Evolutionary conservation across 306 rosid species (phyloP).

Genomic region (Dryas octopetala): DNA sequence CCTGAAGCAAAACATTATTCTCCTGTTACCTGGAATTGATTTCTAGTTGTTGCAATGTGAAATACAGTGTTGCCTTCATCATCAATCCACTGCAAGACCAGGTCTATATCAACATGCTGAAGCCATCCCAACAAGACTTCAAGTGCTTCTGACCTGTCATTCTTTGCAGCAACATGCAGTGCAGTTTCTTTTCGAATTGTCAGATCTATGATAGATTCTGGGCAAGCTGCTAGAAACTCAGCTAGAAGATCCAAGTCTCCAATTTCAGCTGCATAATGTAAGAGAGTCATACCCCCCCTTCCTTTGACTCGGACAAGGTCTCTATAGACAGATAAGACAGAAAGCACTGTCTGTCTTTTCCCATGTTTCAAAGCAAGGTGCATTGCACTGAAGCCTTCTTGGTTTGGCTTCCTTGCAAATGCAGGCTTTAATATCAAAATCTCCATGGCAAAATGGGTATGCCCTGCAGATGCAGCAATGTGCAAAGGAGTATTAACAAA

Average conservation of each 20-base stretch:
- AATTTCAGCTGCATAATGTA: conserved; percentile 31
- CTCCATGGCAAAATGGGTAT: conserved; percentile 33
- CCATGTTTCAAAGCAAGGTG: conserved; percentile 37
- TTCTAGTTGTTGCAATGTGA: conserved; percentile 32
- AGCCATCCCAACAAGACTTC: conserved; percentile 35
- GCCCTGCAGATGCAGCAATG: conserved; percentile 29
- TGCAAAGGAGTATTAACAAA: conserved; percentile 46
- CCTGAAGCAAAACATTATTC: background rate
- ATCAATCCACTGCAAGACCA: conserved; percentile 29
- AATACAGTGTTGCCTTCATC: conserved; percentile 34
- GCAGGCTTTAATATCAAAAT: conserved; percentile 43
- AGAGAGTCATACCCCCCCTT: conserved; percentile 36
- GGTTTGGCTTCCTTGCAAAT: conserved; percentile 37
- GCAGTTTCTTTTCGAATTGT: conserved; percentile 38
- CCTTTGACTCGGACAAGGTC: conserved; percentile 42
- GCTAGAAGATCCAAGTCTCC: conserved; percentile 27
- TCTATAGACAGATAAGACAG: conserved; percentile 12
- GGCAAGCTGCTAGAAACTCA: conserved; percentile 32
- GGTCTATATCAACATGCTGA: background rate
- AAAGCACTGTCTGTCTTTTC: conserved; percentile 4
- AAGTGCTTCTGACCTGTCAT: conserved; percentile 23
- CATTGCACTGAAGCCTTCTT: conserved; percentile 29
- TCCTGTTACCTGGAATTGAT: conserved; percentile 23
- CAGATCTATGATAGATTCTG: conserved; percentile 32
- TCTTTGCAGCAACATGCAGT: conserved; percentile 39